Conservation (phyloP, 2,329 filamentous ascomycete species). For the Paecilomyces dactylethromorphus region DNA sequence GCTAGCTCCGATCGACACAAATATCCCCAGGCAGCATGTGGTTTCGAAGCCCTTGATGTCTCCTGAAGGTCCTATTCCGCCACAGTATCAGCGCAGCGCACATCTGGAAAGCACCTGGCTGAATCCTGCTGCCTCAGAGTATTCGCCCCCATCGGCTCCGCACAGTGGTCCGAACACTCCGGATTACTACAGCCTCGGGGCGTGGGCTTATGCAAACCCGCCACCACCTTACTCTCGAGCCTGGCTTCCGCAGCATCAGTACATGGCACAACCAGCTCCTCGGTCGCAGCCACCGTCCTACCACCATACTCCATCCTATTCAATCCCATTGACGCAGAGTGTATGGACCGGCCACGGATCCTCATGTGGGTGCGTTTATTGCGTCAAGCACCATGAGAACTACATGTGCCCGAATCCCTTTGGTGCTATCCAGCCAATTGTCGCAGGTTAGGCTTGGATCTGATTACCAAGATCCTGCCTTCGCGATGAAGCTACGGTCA, state of each 20-base stretch:
- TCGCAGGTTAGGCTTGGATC: slow-evolving; percentile 25
- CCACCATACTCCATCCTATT: slow-evolving; percentile 43
- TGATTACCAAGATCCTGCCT: not conserved
- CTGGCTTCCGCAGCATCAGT: slow-evolving; percentile 31
- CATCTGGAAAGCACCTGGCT: slow-evolving; percentile 47
- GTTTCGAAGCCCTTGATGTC: slow-evolving; percentile 45
- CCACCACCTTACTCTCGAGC: slow-evolving; percentile 35
- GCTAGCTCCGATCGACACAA: slow-evolving; percentile 60
- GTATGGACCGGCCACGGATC: slow-evolving; percentile 42
- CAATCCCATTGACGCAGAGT: slow-evolving; percentile 39
- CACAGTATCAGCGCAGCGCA: slow-evolving; percentile 42
- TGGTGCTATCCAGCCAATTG: slow-evolving; percentile 39
- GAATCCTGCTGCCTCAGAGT: slow-evolving; percentile 43
- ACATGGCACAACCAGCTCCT: slow-evolving; percentile 28
- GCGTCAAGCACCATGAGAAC: slow-evolving; percentile 44
- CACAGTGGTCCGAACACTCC: slow-evolving; percentile 43
- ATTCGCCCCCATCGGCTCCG: slow-evolving; percentile 44
- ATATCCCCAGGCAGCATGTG: slow-evolving; percentile 47
- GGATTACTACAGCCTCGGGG: slow-evolving; percentile 38
- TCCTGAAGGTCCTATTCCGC: slow-evolving; percentile 42
- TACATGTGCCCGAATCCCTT: slow-evolving; percentile 42
- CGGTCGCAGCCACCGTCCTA: slow-evolving; percentile 41
- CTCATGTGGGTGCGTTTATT: slow-evolving; percentile 43
- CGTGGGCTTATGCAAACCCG: slow-evolving; percentile 38
- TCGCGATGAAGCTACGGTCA: not conserved